phyloP scores from a whole-genome alignment of 2,329 filamentous ascomycete genomes.

The Fusarium robinianum region DNA sequence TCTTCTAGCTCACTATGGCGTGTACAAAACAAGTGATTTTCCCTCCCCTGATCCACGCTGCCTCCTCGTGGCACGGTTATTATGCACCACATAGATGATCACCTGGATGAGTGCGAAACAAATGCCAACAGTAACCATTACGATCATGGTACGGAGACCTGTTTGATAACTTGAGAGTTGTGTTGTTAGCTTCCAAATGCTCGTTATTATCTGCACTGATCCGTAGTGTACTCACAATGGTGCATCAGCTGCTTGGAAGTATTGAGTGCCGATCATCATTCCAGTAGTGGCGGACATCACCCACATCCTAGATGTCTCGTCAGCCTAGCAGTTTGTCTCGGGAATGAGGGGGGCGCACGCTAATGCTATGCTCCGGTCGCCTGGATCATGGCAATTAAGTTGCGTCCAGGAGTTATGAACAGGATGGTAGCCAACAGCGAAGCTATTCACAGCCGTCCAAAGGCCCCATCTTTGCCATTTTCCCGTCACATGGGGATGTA shows the following conservation, averaged over 20 bases:
- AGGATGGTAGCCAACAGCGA: slow-evolving; percentile 59
- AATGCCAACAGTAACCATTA: slow-evolving; percentile 49
- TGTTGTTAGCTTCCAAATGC: neutral
- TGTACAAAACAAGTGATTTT: neutral
- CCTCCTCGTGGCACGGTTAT: slow-evolving; percentile 37
- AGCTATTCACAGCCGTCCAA: slow-evolving; percentile 56
- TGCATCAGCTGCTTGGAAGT: slow-evolving; percentile 49
- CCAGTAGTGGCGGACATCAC: slow-evolving; percentile 57
- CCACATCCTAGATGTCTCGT: slow-evolving; percentile 40
- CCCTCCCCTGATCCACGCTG: slow-evolving; percentile 5
- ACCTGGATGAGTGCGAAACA: slow-evolving; percentile 47
- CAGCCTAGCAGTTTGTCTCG: neutral
- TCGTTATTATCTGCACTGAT: too few relatives aligned
- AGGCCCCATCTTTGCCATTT: slow-evolving; percentile 55
- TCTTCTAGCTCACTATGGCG: neutral
- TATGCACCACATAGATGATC: slow-evolving; percentile 45
- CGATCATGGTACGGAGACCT: slow-evolving; percentile 51
- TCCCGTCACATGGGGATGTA: slow-evolving; percentile 45
- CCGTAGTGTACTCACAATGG: slow-evolving; percentile 44
- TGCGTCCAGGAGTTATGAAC: slow-evolving; percentile 59
- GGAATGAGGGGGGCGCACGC: slow-evolving; percentile 42
- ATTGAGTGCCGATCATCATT: slow-evolving; percentile 56
- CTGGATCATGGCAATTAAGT: slow-evolving; percentile 51
- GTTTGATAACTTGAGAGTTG: slow-evolving; percentile 44
- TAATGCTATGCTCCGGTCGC: slow-evolving; percentile 45